Base-by-base conservation (phyloP, 2,329 filamentous ascomycete genomes). In the Bipolaris bicolor region DNA sequence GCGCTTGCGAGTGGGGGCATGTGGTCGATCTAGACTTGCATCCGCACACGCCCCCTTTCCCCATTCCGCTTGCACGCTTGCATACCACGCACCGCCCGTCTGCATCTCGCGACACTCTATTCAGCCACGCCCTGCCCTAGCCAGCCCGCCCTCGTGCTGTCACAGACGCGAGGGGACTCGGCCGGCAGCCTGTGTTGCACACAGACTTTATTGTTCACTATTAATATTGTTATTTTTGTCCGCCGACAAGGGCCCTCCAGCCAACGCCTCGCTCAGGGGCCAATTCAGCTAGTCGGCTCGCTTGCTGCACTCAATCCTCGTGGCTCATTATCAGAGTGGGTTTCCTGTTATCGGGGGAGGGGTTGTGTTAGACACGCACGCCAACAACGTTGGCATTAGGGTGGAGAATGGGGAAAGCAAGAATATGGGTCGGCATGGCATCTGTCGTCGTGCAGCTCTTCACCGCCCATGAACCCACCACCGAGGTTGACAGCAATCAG, bases 41-140 rank as follows among this genome's bases (percentile, higher is more conserved):
- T 54, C 43, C 48, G 44, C 46, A 36, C 47, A 49, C 34, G 46
- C 60, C 62, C 58, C 61, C 53, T 63, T 62, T 51, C 56, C 59
- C 45, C 47, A 45, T 53, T 20, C 20, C 37, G 43, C 53, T 50
- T 49, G 46, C 49, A 41, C 48, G 26, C 48, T 18, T 56, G 39
- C 45, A 48, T 49, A 55, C 29, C 24, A 48, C 49, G 49, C 37
- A 46, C 11, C 29, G 43, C 16, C 47, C 29, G 31, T 50, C 33
- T 46, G 26, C 7, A 31, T 47, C 36, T 16, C 22, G 34, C 24
- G 33, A 34, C 31, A 37, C 51, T 45, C 31, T 52, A 34, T 49
- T 37, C 39, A 49, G 37, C 45, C 50, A 54, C 46, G 34, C 22
- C 33, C 7, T 7, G 9, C 10, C 26, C 49, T 51, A 47, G 37